These are phyloP conservation scores for Zygoascus sp. DNA, from an alignment of 1,139 yeast species.

Conservation along the genomic window DNA sequence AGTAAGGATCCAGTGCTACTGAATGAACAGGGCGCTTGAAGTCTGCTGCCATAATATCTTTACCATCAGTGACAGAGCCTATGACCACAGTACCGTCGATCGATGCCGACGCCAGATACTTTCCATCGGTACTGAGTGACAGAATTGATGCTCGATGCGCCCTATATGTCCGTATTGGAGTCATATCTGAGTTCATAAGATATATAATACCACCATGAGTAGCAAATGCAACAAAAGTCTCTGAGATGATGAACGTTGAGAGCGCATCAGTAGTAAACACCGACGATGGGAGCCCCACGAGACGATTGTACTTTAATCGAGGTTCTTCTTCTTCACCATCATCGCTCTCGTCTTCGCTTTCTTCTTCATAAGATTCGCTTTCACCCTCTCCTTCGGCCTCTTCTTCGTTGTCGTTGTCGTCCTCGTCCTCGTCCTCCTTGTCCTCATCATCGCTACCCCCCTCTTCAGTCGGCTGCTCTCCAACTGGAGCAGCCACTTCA, in stretches of 20 bases:
- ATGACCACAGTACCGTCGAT: conserved; percentile 90
- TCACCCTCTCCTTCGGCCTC: conserved; percentile 32
- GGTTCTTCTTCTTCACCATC: conserved; percentile 68
- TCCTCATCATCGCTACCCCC: conserved; percentile 14
- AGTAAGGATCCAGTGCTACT: conserved; percentile 73
- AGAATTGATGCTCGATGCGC: conserved; percentile 85
- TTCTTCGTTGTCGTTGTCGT: conserved; percentile 27
- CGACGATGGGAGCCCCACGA: conserved; percentile 58
- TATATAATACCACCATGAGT: conserved; percentile 86
- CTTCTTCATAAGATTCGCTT: conserved; percentile 21
- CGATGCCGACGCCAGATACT: conserved; percentile 76
- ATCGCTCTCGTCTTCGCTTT: conserved; percentile 35
- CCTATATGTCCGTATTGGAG: conserved; percentile 62
- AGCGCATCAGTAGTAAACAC: conserved; percentile 74
- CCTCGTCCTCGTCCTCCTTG: conserved; percentile 30
- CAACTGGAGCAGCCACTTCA: too few species aligned
- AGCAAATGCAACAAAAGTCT: conserved; percentile 66
- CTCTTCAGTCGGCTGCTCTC: conserved; percentile 1
- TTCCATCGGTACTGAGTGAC: conserved; percentile 63
- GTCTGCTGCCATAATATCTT: conserved; percentile 69
- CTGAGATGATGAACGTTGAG: conserved; percentile 60
- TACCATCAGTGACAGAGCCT: conserved; percentile 60
- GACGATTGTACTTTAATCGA: conserved; percentile 62
- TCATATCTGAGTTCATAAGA: conserved; percentile 55
- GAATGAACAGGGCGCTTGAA: conserved; percentile 87